Evolutionary conservation across 139 green algal species (phyloP), one percentile per base, ranked within the genome.

Genomic region (Chlorella ohadii): DNA sequence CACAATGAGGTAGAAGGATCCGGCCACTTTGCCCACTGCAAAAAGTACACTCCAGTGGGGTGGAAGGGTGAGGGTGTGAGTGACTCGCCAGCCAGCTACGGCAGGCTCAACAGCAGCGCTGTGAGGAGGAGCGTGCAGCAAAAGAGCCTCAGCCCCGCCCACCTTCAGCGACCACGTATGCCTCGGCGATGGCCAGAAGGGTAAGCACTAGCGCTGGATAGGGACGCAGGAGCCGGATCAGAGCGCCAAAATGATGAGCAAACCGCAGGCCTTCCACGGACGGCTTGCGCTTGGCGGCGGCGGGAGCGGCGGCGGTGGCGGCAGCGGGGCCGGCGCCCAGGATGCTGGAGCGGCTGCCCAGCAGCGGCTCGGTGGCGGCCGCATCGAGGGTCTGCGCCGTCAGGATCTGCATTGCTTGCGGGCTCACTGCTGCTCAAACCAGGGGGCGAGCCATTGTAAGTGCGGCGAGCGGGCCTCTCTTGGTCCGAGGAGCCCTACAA

Each of bases 11-110:
- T 92, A 92, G 65, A 92, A 87, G 34, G 80, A 82, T 15, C 88
- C 88, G 3, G 88, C 88, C 36, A 92, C 74, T 67, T 88, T 92
- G 66, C 88, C 88, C 59, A 92, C 88, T 91, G 86, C 73, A 63
- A 38, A 28, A n/a, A n/a, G n/a, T n/a, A n/a, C n/a, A n/a, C n/a
- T n/a, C n/a, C n/a, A n/a, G n/a, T n/a, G n/a, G n/a, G n/a, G n/a
- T n/a, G n/a, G n/a, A n/a, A n/a, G n/a, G n/a, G n/a, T n/a, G n/a
- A n/a, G n/a, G n/a, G n/a, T n/a, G n/a, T n/a, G n/a, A n/a, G n/a
- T n/a, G n/a, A n/a, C n/a, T n/a, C n/a, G n/a, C n/a, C n/a, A n/a
- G n/a, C n/a, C n/a, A n/a, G n/a, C n/a, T n/a, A n/a, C n/a, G n/a
- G n/a, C n/a, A n/a, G n/a, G n/a, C n/a, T n/a, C n/a, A n/a, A n/a